A percentile compares a stretch with the other conserved stretches of the same genome.
phyloP scores from a whole-genome alignment of 2,329 filamentous ascomycete genomes.

The Botrytis squamosa region DNA sequence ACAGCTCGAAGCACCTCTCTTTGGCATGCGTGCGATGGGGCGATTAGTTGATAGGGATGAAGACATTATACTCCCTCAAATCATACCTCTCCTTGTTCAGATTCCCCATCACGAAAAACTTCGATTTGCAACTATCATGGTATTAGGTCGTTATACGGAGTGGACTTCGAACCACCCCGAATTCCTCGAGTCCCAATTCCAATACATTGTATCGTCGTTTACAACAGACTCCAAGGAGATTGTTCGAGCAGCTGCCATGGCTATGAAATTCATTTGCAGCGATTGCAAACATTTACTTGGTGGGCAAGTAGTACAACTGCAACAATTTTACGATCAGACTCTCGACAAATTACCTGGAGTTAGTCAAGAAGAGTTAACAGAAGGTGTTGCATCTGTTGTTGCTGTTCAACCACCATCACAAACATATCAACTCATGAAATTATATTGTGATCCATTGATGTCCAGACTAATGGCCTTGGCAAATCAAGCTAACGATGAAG shows the following conservation, averaged over 20 bases:
- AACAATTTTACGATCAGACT: slow-evolving; percentile 88
- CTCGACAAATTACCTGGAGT: slow-evolving; percentile 79
- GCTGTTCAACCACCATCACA: slow-evolving; percentile 79
- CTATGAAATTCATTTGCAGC: slow-evolving; percentile 95
- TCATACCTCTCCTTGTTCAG: slow-evolving; percentile 90
- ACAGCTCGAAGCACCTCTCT: slow-evolving; percentile 89
- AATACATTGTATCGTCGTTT: slow-evolving; percentile 93
- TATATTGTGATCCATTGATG: slow-evolving; percentile 90
- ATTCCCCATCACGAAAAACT: slow-evolving; percentile 96
- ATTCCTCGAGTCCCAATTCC: slow-evolving; percentile 87
- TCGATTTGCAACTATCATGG: slow-evolving; percentile 98
- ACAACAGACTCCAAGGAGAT: slow-evolving; percentile 86
- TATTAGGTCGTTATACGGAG: slow-evolving; percentile 92
- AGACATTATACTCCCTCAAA: slow-evolving; percentile 78
- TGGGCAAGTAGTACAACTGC: slow-evolving; percentile 79
- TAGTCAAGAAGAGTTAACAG: slow-evolving; percentile 94
- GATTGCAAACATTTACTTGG: slow-evolving; percentile 88
- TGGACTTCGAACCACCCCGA: slow-evolving; percentile 96
- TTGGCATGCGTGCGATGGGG: slow-evolving; percentile 93
- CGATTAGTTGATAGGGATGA: slow-evolving; percentile 93
- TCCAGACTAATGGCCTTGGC: slow-evolving; percentile 82
- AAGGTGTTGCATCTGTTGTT: slow-evolving; percentile 90
- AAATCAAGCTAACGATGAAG: slow-evolving; percentile 77
- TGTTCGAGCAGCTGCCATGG: slow-evolving; percentile 83
- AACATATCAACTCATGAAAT: slow-evolving; percentile 80